Evolutionary conservation across 139 green algal genomes (phyloP), one percentile per base, ranked within the genome.

Genomic region (Microglena sp.): DNA sequence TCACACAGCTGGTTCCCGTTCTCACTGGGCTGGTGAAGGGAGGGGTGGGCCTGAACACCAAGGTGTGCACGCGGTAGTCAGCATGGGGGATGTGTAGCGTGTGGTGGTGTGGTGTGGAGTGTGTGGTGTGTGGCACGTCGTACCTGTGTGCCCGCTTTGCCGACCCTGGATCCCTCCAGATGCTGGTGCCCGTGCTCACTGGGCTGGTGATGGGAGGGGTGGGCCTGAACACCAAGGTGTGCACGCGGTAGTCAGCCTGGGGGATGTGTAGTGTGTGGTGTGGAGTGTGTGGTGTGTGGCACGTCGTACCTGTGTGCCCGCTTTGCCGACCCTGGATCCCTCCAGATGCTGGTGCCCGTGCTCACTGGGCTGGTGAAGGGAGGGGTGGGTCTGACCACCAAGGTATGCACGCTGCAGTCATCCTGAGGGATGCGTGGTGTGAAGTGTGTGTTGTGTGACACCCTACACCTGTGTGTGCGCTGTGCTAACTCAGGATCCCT

Each of bases 31-130:
- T 77, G 1, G 61, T 86, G 8, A 74, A 72, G 62, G 62, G 79
- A 0, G 85, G 82, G 1, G 70, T 84, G 55, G 87, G 87, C 0
- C 68, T 91, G 1, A 87, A 84, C 71, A 90, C 87, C 7, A 84
- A 84, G 73, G 77, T 74, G 27, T 5, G 29, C n/a, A n/a, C n/a
- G n/a, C n/a, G n/a, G n/a, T n/a, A n/a, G n/a, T n/a, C n/a, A n/a
- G n/a, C n/a, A n/a, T n/a, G n/a, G n/a, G 40, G 40, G 11, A 7
- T 34, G 3, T 61, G 54, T 61, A 40, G 54, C 3, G 18, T 61
- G 27, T 40, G 5, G 11, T 34, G 7, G 7, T 61, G 54, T 33
- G 54, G 27, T 61, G 54, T 22, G 54, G 7, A 40, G 6, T 34
- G n/a, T n/a, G n/a, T n/a, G n/a, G n/a, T n/a, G n/a, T n/a, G n/a